Conservation (phyloP, 2,329 filamentous ascomycete species). For the Whalleya microplaca region DNA sequence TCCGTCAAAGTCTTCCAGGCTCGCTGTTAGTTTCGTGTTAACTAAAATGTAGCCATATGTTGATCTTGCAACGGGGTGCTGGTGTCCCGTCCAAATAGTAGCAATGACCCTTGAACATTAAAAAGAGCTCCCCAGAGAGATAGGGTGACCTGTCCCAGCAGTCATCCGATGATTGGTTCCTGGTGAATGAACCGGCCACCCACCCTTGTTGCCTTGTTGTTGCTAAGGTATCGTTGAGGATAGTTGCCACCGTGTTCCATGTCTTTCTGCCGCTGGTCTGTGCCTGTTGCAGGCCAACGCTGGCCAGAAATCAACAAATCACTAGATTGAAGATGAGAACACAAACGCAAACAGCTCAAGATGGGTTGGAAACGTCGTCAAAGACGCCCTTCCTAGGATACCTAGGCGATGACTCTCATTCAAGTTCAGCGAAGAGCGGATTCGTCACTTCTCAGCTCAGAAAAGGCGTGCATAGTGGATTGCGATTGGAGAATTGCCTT, state of each 20-base stretch:
- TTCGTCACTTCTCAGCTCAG: not conserved
- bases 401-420: not conserved
- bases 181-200: not conserved
- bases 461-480: not conserved
- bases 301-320: not conserved
- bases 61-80: not conserved
- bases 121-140: not conserved
- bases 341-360: not conserved
- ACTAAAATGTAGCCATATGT: not conserved
- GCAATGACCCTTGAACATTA: not conserved
- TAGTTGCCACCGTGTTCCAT: not conserved
- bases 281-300: not conserved
- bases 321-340: not conserved
- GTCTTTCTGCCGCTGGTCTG: not conserved
- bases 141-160: not conserved
- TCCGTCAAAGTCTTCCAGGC: not conserved
- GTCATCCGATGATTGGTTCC: not conserved
- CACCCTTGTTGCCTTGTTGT: not conserved
- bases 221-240: not conserved
- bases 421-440: not conserved
- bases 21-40: not conserved
- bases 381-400: not conserved
- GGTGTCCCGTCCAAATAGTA: not conserved
- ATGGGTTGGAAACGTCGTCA: not conserved
- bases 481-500: no score